phyloP scores from a whole-genome alignment of 2,329 filamentous ascomycete genomes.

The Coniochaeta hoffmannii region DNA sequence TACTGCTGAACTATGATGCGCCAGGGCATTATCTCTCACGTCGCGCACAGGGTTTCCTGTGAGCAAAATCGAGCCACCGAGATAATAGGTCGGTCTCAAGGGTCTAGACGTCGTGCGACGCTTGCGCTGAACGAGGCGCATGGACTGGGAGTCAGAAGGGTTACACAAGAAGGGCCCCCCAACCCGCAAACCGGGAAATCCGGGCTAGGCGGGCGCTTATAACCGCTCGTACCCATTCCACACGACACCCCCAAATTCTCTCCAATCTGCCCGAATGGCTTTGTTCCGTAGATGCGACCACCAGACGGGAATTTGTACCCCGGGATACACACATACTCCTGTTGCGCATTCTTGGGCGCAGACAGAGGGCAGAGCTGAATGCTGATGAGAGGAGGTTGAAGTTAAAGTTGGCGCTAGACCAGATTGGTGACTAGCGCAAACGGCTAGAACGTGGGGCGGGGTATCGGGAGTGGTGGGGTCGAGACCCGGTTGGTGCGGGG shows the following conservation, averaged over 20 bases:
- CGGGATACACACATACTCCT: background rate
- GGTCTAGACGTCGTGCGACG: background rate
- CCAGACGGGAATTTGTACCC: background rate
- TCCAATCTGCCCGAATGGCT: background rate
- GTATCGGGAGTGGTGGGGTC: background rate
- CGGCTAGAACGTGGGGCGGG: background rate
- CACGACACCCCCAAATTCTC: background rate
- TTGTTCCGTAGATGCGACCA: background rate
- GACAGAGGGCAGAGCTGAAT: background rate
- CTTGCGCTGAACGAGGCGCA: background rate
- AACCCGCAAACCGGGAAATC: background rate
- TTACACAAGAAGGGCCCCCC: background rate
- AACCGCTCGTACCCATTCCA: too few relatives aligned
- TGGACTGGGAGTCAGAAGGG: background rate
- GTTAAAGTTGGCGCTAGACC: conserved; percentile 11
- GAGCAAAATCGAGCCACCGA: background rate
- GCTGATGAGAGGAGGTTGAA: conserved; percentile 8
- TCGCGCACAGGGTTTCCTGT: background rate
- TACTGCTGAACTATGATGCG: background rate
- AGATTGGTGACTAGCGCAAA: background rate
- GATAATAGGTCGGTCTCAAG: background rate
- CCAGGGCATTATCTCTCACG: background rate
- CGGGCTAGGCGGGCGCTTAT: background rate
- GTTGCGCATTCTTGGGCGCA: background rate
- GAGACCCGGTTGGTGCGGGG: background rate